phyloP scores from a whole-genome alignment of 1,284 basidiomycete genomes.

The Leccinum huronense region DNA sequence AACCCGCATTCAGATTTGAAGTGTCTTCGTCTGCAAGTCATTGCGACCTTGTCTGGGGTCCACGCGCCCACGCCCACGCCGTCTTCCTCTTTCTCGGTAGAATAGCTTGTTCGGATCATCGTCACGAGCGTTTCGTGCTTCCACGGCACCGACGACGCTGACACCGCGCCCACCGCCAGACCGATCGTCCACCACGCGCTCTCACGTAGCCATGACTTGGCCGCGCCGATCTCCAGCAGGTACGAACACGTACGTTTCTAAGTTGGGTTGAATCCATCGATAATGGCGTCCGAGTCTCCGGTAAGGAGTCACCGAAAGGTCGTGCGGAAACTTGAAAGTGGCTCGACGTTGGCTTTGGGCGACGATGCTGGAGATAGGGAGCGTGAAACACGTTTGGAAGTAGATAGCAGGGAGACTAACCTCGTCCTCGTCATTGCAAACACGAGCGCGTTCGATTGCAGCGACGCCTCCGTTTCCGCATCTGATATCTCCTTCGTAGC shows the following conservation, averaged over 20 bases:
- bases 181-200: conserved; percentile 86
- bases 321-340: too few species aligned
- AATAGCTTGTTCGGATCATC: conserved; percentile 54
- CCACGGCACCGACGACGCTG: conserved; percentile 65
- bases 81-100: background rate
- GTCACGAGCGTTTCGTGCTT: conserved; percentile 63
- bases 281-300: too few species aligned
- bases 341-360: too few species aligned
- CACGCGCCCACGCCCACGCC: conserved; percentile 42
- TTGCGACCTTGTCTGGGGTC: conserved; percentile 87
- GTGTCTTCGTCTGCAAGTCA: conserved; percentile 65
- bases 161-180: conserved; percentile 61
- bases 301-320: too few species aligned
- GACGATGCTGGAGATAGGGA: too few species aligned
- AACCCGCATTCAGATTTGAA: conserved; percentile 49
- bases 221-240: conserved; percentile 71
- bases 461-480: too few species aligned
- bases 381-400: too few species aligned
- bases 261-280: background rate
- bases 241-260: conserved; percentile 66
- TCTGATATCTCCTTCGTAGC: too few species aligned
- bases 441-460: too few species aligned
- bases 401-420: too few species aligned
- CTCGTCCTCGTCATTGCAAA: too few species aligned
- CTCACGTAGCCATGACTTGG: conserved; percentile 91